Conservation (phyloP, 2,329 filamentous ascomycete species). For the Blastomyces emzantsi region DNA sequence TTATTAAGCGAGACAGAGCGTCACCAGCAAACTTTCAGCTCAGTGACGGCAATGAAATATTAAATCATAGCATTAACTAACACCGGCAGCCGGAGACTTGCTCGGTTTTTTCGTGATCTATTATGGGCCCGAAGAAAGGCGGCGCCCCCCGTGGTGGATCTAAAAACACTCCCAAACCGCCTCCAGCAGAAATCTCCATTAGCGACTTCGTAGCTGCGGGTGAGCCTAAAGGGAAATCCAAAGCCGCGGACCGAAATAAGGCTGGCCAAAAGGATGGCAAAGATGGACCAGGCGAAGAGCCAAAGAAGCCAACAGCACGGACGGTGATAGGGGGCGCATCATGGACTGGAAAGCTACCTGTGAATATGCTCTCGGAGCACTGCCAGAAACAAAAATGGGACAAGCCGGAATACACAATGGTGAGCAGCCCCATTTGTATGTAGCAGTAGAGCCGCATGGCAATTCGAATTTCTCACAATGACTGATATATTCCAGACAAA, state of each 20-base stretch:
- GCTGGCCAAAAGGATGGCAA: slow-evolving; percentile 17
- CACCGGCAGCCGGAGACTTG: neutral
- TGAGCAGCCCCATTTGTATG: slow-evolving; percentile 26
- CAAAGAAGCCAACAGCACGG: slow-evolving; percentile 53
- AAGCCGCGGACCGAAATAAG: slow-evolving; percentile 29
- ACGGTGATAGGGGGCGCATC: slow-evolving; percentile 89
- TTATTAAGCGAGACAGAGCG: neutral
- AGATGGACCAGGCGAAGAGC: slow-evolving; percentile 34
- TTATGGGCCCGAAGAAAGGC: slow-evolving; percentile 37
- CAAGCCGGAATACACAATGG: slow-evolving; percentile 82
- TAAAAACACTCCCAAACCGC: slow-evolving; percentile 34
- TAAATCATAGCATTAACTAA: neutral
- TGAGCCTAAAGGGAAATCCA: slow-evolving; percentile 17
- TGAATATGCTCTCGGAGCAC: slow-evolving; percentile 87
- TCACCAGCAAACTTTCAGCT: neutral
- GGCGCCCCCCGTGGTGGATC: slow-evolving; percentile 30
- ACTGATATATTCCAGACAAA: slow-evolving; percentile 44
- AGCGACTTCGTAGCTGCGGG: slow-evolving; percentile 17
- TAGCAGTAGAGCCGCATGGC: neutral
- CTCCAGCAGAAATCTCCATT: slow-evolving; percentile 19
- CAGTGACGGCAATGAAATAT: neutral
- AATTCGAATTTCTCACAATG: neutral
- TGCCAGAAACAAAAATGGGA: slow-evolving; percentile 96
- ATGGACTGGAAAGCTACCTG: slow-evolving; percentile 94
- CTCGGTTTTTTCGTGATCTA: slow-evolving; percentile 12